Base-by-base conservation (phyloP, 1,284 basidiomycete species). In the Puccinia horiana region DNA sequence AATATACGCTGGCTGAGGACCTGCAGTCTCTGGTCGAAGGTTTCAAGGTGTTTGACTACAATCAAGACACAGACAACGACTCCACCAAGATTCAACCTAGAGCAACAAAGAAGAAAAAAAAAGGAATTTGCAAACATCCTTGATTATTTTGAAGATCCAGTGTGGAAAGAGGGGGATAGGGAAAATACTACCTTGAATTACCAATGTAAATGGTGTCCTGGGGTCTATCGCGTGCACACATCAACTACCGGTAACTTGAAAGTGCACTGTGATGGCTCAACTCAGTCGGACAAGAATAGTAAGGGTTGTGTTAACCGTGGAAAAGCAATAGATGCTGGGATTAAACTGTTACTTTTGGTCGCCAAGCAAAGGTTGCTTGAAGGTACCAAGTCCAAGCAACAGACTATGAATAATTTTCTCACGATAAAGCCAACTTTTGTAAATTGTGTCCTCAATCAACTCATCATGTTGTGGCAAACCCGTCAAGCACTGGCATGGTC, bases 201-300 rank as follows among this genome's bases (percentile, higher is more conserved):
- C 23, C 23, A 29, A 70, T 70, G 42, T 47, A 70, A 32, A n/a
- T 70, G 67, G 67, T 70, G 67, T 70, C 6, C 37, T 23, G 6
- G 2, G 2, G 29, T 26, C 16, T 70, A 70, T 18, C 40, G 42
- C 5, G 67, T 23, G n/a, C 67, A 70, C 47, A 40, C n/a, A 5
- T 44, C n/a, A 14, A 26, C 40, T 9, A 14, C 16, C 14, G 67
- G 67, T 1, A 70, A 70, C 20, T 32, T 70, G 23, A 4, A 42
- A 5, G 3, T 23, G 3, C 67, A 70, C n/a, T 32, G 67, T 47
- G 67, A 70, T 26, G 40, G 67, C 12, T 70, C 67, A 5, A 70
- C 40, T 23, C 67, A 70, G 18, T 37, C 67, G 23, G 23, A 29
- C 2, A 70, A n/a, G 26, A 70, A 70, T 35, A 4, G n/a, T 70